A percentile compares a stretch with the other conserved stretches of the same genome.
These are phyloP conservation scores for Lenzites betulinus DNA, from an alignment of 768 basidiomycete genomes.

Conservation along the genomic window DNA sequence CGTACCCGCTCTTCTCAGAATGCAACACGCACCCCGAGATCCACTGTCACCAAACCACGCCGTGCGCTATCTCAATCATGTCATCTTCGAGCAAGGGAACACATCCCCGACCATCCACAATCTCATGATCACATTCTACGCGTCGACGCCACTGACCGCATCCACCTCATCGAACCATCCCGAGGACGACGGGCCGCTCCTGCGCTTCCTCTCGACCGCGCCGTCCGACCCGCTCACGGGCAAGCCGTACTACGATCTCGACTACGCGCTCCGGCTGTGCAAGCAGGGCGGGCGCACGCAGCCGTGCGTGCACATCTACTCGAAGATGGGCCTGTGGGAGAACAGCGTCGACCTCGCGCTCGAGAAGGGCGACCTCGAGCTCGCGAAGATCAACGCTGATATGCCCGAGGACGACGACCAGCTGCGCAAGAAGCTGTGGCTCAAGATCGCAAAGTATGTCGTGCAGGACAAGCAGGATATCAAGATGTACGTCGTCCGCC, in stretches of 20 bases:
- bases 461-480: conserved; percentile 98
- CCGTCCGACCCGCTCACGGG: conserved; percentile 81
- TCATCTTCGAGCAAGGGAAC: conserved; percentile 79
- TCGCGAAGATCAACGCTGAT: conserved; percentile 95
- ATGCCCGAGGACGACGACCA: conserved; percentile 86
- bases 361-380: conserved; percentile 90
- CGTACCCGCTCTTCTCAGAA: conserved; percentile 84
- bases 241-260: conserved; percentile 93
- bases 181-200: conserved; percentile 74
- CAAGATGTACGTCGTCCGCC: conserved; percentile 74
- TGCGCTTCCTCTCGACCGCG: conserved; percentile 81
- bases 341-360: conserved; percentile 94
- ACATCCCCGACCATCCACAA: conserved; percentile 91
- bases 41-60: conserved; percentile 81
- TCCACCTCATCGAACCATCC: conserved; percentile 41
- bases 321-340: conserved; percentile 97
- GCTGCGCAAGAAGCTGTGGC: conserved; percentile 91
- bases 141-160: conserved; percentile 49
- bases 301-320: conserved; percentile 95
- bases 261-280: conserved; percentile 93
- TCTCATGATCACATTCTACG: conserved; percentile 86
- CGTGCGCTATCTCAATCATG: conserved; percentile 83
- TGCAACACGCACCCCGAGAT: conserved; percentile 73
- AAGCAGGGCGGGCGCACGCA: conserved; percentile 79
- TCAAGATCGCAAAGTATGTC: conserved; percentile 98